Evolutionary conservation across 768 basidiomycete species (phyloP).

Genomic region (Lanmaoa rubissima): DNA sequence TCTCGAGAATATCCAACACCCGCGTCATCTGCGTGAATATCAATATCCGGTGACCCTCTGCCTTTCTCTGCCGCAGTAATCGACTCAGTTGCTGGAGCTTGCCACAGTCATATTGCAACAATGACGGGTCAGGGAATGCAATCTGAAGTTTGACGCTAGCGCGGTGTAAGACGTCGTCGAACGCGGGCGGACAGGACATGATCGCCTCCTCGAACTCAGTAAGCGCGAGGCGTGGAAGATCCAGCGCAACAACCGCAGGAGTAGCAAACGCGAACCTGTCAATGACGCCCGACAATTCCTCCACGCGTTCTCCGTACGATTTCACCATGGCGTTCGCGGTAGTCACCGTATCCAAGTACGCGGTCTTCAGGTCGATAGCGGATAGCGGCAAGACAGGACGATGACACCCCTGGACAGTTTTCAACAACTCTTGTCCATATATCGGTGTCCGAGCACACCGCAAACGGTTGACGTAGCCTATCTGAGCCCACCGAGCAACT

Average conservation of each 20-base stretch:
- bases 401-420: constrained; percentile 37
- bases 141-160: constrained; percentile 84
- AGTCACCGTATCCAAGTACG: constrained; percentile 44
- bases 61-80: constrained; percentile 79
- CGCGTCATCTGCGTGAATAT: constrained; percentile 98
- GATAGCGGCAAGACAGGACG: constrained; percentile 53
- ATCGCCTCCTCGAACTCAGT: constrained; percentile 37
- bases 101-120: constrained; percentile 94
- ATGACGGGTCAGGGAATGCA: constrained; percentile 86
- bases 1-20: constrained; percentile 91
- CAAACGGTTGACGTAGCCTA: constrained; percentile 69
- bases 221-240: constrained; percentile 65
- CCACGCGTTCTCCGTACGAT: constrained; percentile 60
- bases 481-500: constrained; percentile 64
- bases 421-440: constrained; percentile 45
- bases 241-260: constrained; percentile 71
- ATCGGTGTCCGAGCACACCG: constrained; percentile 57
- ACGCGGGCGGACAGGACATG: constrained; percentile 38
- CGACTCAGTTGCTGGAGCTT: constrained; percentile 85
- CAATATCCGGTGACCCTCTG: constrained; percentile 83
- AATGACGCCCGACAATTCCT: constrained; percentile 50
- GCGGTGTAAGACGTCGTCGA: constrained; percentile 70
- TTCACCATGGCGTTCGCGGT: constrained; percentile 51
- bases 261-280: constrained; percentile 80
- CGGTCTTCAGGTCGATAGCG: constrained; percentile 36